phyloP scores from a whole-genome alignment of 2,329 filamentous ascomycete genomes.

The Sporothrix humicola region DNA sequence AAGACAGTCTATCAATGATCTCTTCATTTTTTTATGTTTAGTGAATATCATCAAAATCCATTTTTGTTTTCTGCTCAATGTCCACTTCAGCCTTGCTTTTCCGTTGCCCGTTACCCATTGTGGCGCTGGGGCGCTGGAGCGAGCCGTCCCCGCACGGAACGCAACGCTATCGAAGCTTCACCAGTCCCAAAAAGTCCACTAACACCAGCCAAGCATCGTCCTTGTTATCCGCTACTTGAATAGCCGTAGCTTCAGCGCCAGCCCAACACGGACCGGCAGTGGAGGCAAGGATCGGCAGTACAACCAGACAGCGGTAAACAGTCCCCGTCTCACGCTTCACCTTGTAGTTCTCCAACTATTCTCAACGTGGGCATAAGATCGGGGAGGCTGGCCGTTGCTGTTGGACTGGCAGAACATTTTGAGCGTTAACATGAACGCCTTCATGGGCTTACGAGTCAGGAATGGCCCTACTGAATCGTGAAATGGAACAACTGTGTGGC shows the following conservation, averaged over 20 bases:
- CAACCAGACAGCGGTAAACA: not conserved
- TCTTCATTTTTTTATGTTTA: not conserved
- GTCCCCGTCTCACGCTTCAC: no score
- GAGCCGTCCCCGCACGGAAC: not conserved
- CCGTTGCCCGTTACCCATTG: not conserved
- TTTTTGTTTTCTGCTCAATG: no score
- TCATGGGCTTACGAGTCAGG: not conserved
- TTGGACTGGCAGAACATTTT: no score
- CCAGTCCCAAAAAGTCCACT: not conserved
- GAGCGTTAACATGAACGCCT: no score
- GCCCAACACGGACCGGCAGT: not conserved
- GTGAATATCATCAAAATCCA: no score
- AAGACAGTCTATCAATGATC: no score
- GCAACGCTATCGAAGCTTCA: not conserved
- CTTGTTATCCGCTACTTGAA: constrained; percentile 4
- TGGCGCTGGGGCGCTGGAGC: not conserved
- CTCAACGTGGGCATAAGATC: not conserved
- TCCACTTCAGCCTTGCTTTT: not conserved
- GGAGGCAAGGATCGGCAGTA: not conserved
- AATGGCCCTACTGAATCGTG: no score
- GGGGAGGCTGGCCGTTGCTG: not conserved
- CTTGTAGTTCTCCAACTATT: not conserved
- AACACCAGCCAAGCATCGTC: not conserved
- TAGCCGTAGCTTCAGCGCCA: constrained; percentile 3
- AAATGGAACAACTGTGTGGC: no score